Base-by-base conservation (phyloP, 352 stramenopile species). In the Phytopythium mirpurense region DNA sequence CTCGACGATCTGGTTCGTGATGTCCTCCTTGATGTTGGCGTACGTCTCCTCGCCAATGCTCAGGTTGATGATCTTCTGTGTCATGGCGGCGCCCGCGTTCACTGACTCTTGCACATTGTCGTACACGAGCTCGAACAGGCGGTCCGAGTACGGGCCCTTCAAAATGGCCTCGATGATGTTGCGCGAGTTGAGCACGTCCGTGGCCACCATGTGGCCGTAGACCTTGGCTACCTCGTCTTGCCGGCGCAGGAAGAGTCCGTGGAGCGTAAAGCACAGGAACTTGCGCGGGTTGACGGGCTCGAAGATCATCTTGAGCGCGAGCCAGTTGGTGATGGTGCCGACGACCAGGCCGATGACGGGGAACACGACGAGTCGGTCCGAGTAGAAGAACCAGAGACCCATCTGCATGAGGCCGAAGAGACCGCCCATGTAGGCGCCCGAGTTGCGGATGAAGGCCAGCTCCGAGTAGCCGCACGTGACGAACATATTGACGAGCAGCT, bases 281-380 rank as follows among this genome's bases (percentile, higher is more conserved):
- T 80, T 88, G 21, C 74, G 80, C 8, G 90, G 89, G 36, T 97
- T 79, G 42, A 97, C 79, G 0, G 90, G 90, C 57, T 94, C 74
- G 61, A 97, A 97, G 51, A 97, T 96, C 76, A 96, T 93, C 59
- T 96, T 94, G 27, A 97, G 63, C 48, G 89, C 90, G 31, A 99
- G 74, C 89, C 90, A 98, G 64, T 98, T 98, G n/a, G 96, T 99
- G 31, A 98, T 87, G 12, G 96, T 90, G 14, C 96, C 96, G 8
- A 99, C 96, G 36, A 99, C 86, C 16, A 96, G 68, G 21, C 96
- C 96, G n/a, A 96, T 74, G 18, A 96, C 88, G 1, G 90, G 90
- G 49, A 97, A 95, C 10, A 90, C 78, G 14, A 95, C 79, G 51
- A 93, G 88, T 15, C 68, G 79, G 51, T 89, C 79, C 32, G 72